A percentile compares a stretch with the other conserved stretches of the same genome.
Evolutionary conservation across 768 basidiomycete species (phyloP).

Genomic region (Kwoniella sp.): DNA sequence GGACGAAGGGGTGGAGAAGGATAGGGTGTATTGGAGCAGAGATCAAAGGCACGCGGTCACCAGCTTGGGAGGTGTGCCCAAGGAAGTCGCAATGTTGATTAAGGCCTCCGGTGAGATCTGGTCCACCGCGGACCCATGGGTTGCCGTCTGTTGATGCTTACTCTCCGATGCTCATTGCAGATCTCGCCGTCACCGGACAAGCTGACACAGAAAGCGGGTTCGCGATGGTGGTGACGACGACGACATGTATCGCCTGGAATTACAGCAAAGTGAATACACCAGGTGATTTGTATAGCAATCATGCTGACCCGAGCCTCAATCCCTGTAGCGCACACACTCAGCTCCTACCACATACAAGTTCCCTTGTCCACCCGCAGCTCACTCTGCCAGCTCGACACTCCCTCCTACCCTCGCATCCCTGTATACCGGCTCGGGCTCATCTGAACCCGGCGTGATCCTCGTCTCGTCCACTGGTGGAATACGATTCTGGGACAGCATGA

Average conservation of each 20-base stretch:
- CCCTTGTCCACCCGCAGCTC: constrained; percentile 31
- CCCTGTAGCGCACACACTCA: constrained; percentile 34
- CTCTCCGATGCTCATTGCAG: background rate
- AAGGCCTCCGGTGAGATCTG: constrained; percentile 27
- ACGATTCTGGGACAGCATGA: constrained; percentile 81
- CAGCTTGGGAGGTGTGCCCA: constrained; percentile 28
- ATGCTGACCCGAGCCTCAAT: background rate
- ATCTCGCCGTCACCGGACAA: constrained; percentile 27
- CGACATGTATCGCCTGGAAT: constrained; percentile 47
- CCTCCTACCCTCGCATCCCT: constrained; percentile 44
- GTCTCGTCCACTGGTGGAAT: constrained; percentile 66
- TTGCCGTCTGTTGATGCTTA: too few species aligned
- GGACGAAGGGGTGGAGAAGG: constrained; percentile 11
- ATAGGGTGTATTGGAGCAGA: constrained; percentile 26
- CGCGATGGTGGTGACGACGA: constrained; percentile 36
- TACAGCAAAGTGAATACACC: constrained; percentile 35
- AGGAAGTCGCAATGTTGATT: constrained; percentile 29
- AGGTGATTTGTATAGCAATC: background rate
- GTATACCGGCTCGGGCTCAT: constrained; percentile 53
- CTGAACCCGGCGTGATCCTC: constrained; percentile 84
- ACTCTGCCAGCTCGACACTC: constrained; percentile 18
- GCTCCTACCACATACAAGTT: constrained; percentile 47
- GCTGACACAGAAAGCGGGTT: constrained; percentile 44
- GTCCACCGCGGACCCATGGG: background rate
- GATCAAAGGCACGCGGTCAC: constrained; percentile 27